Conservation (phyloP, 2,329 filamentous ascomycete species). For the Tricladium varicosporioides region DNA sequence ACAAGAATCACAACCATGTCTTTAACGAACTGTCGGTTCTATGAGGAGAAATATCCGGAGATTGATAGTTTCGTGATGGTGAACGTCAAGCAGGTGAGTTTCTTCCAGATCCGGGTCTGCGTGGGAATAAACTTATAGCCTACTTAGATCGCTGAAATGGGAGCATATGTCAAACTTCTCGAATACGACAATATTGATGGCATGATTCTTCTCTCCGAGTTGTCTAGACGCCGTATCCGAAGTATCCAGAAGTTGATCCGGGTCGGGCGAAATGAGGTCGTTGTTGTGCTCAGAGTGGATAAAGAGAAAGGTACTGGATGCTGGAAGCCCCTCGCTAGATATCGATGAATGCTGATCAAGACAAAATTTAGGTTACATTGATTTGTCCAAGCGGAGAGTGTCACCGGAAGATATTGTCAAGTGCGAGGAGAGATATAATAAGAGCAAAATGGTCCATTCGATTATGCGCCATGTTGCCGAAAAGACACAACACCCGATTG, state of each 20-base stretch:
- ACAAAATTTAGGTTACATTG: slow-evolving; percentile 74
- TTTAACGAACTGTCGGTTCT: slow-evolving; percentile 94
- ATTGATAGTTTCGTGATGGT: slow-evolving; percentile 99
- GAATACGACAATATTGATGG: slow-evolving; percentile 99
- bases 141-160: slow-evolving; percentile 93
- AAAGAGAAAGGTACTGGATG: slow-evolving; percentile 85
- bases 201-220: slow-evolving; percentile 98
- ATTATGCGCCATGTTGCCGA: slow-evolving; percentile 99
- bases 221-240: slow-evolving; percentile 96
- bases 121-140: neutral
- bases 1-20: slow-evolving; percentile 69
- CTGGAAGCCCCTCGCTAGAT: neutral
- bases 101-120: neutral
- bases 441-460: slow-evolving; percentile 98
- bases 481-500: slow-evolving; percentile 92
- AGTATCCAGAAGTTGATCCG: slow-evolving; percentile 99
- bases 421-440: slow-evolving; percentile 99
- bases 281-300: slow-evolving; percentile 97
- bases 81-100: slow-evolving; percentile 90
- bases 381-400: slow-evolving; percentile 97
- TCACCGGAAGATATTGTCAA: slow-evolving; percentile 97
- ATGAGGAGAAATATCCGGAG: slow-evolving; percentile 96
- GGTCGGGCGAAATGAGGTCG: slow-evolving; percentile 96
- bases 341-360: slow-evolving; percentile 10
- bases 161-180: slow-evolving; percentile 97